Base-by-base conservation (phyloP, 306 rosid species). In the Prunus mira region DNA sequence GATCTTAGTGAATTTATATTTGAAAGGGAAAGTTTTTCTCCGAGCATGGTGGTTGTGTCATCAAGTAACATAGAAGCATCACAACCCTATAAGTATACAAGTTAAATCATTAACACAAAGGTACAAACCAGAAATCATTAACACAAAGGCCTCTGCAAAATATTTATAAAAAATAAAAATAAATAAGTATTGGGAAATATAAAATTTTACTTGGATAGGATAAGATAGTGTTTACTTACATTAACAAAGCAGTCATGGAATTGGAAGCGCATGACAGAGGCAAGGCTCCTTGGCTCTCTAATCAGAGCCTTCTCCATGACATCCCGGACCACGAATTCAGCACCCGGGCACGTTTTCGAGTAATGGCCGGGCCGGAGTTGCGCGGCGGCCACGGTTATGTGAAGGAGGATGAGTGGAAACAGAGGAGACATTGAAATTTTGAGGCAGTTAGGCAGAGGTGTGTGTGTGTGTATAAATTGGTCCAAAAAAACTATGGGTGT, bases 221-320 rank as follows among this genome's bases (percentile, higher is more conserved):
- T 7, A 46, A 61, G 4, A 24, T 27, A 5, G 27, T 6, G 11
- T 12, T 13, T 41, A 65, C 82, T 57, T 76, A 92, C 97, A 67
- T 86, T 86, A 24, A 95, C 97, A 24, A 95, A 84, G 91, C 98
- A 95, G 55, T 92, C 98, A 41, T 95, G 96, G 68, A 90, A 95
- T 56, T 95, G 96, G 71, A 95, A 80, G 22, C 97, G 89, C 98
- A 95, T 92, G 38, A 95, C 96, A 1, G 97, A 95, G 75, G 98
- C 98, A 27, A 88, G 83, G 27, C 97, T 89, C 24, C 97, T 81
- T 3, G 96, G 86, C 73, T 92, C 97, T 75, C 85, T 73, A 17
- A 78, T 4, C 19, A 88, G 69, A 19, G 96, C 92, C 41, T 73
- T 90, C 19, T 75, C 79, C 96, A 95, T 92, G 70, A 86, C 91